phyloP scores from a whole-genome alignment of 202 grass and related monocot genomes.

The Carex arenaria region DNA sequence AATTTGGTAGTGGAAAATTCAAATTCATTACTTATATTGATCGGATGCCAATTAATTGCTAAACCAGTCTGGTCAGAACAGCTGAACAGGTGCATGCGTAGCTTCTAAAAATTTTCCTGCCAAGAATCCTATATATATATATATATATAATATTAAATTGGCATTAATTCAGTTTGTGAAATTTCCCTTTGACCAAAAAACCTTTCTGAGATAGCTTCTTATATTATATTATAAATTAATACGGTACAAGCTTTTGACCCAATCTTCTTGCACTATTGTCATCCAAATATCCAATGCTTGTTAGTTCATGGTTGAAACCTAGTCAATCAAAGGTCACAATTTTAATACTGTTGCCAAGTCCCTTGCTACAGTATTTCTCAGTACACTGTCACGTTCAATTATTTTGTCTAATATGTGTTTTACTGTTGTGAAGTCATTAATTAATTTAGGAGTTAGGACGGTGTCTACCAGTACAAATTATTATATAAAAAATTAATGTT shows the following conservation, averaged over 20 bases:
- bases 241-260: neutral
- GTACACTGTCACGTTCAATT: neutral
- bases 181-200: neutral
- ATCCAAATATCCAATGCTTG: neutral
- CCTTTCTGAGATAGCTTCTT: neutral
- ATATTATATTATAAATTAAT: neutral
- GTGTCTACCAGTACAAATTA: neutral
- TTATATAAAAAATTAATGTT: neutral
- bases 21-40: neutral
- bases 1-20: neutral
- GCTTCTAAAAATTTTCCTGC: neutral
- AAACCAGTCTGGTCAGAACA: neutral
- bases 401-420: constrained; percentile 15
- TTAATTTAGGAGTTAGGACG: neutral
- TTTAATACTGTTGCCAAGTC: neutral
- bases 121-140: neutral
- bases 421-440: neutral
- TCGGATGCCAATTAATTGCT: neutral
- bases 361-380: neutral
- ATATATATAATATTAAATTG: neutral
- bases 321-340: neutral
- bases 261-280: neutral
- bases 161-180: neutral
- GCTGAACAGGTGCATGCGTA: neutral
- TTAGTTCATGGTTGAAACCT: neutral